These are phyloP conservation scores for Aristolochia contorta DNA, from an alignment of 164 flowering plant genomes.

Conservation along the genomic window DNA sequence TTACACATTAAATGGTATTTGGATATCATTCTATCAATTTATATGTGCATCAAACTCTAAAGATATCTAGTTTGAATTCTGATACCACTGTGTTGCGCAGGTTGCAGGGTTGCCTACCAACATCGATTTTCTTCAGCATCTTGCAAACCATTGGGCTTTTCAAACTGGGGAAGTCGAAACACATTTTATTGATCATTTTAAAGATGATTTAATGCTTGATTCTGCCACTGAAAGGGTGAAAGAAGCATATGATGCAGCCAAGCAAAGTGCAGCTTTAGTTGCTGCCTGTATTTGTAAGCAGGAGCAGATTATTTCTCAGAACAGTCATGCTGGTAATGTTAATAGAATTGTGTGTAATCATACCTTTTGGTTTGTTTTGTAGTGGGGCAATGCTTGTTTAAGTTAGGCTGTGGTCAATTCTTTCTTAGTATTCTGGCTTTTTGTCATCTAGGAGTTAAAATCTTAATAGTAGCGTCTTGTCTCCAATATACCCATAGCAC, in stretches of 20 bases:
- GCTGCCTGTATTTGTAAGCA: slow-evolving; percentile 73
- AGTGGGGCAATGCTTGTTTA: too few species aligned
- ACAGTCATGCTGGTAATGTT: slow-evolving; percentile 35
- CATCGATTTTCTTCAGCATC: slow-evolving; percentile 61
- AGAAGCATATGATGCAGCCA: slow-evolving; percentile 37
- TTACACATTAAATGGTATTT: too few species aligned
- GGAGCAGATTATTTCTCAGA: slow-evolving; percentile 31
- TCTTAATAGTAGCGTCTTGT: too few species aligned
- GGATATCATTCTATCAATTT: too few species aligned
- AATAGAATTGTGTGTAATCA: background rate
- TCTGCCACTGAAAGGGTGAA: slow-evolving; percentile 28
- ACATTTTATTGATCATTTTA: slow-evolving; percentile 79
- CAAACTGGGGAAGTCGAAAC: slow-evolving; percentile 77
- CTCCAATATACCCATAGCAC: background rate
- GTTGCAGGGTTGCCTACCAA: slow-evolving; percentile 97
- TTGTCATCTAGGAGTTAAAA: too few species aligned
- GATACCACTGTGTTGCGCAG: slow-evolving; percentile 27
- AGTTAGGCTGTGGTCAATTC: background rate
- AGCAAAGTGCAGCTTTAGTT: slow-evolving; percentile 45
- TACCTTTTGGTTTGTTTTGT: background rate
- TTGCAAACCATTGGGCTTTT: slow-evolving; percentile 83
- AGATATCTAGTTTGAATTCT: background rate
- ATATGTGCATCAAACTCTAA: background rate
- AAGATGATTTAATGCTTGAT: slow-evolving; percentile 60
- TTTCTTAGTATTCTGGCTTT: background rate